Evolutionary conservation across 177 flowering plant species (phyloP).

Genomic region (Vitis hybrid): DNA sequence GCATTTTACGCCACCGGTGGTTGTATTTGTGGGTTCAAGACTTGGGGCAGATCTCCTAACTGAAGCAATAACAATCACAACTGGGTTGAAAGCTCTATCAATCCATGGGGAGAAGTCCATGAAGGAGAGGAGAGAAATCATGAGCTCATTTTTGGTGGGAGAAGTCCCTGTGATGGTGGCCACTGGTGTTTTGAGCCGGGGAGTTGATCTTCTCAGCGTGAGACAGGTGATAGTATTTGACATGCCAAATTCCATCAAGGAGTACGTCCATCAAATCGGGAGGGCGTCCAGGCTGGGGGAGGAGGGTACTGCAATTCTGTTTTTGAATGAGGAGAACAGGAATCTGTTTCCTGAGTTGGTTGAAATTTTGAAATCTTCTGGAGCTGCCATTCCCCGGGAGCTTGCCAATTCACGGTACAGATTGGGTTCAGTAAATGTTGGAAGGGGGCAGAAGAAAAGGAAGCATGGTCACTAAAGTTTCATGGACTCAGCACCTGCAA

Average conservation of each 20-base stretch:
- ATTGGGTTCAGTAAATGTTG: slow-evolving; percentile 21
- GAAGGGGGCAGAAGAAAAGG: slow-evolving; percentile 51
- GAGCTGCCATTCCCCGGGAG: slow-evolving; percentile 76
- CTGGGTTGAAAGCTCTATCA: slow-evolving; percentile 68
- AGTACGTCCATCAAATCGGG: slow-evolving; percentile 94
- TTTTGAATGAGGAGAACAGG: slow-evolving; percentile 78
- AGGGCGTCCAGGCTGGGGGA: slow-evolving; percentile 88
- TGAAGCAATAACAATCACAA: slow-evolving; percentile 64
- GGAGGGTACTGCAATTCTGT: slow-evolving; percentile 70
- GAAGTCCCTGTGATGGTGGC: slow-evolving; percentile 80
- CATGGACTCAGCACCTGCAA: no score
- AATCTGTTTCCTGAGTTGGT: slow-evolving; percentile 64
- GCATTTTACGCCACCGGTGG: slow-evolving; percentile 82
- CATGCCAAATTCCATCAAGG: slow-evolving; percentile 85
- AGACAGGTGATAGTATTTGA: slow-evolving; percentile 90
- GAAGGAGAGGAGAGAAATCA: slow-evolving; percentile 83
- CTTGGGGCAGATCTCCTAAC: slow-evolving; percentile 88
- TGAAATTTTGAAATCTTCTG: slow-evolving; percentile 58
- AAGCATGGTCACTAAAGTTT: slow-evolving; percentile 37
- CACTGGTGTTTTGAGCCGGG: slow-evolving; percentile 86
- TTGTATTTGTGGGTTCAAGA: slow-evolving; percentile 86
- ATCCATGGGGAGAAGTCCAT: slow-evolving; percentile 89
- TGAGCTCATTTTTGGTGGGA: slow-evolving; percentile 68
- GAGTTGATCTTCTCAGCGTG: slow-evolving; percentile 74
- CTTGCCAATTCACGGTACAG: slow-evolving; percentile 62